Evolutionary conservation across 78 protist genomes (phyloP), one percentile per base, ranked within the genome.

Genomic region (Dictyostelium capitatum): DNA sequence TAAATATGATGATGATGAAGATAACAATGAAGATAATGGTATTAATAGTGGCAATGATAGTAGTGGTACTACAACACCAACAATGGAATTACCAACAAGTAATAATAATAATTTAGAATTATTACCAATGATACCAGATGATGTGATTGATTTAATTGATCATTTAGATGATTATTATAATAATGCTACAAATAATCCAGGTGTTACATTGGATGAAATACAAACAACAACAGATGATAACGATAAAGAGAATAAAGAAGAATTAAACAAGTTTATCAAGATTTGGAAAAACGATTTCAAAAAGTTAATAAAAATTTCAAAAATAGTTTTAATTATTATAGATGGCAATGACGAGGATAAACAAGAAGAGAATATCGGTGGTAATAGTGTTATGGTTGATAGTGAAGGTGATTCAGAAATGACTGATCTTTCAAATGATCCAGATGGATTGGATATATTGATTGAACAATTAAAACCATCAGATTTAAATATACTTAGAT

Each of bases 111-210:
- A 72, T 75, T 14, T 65, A 4, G 73, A 65, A 10, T 14, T 30
- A 30, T 30, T 65, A 65, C 82, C 56, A 50, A 50, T 46, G 37
- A 75, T 62, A 28, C 92, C 92, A 74, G 12, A 28, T 15, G 78
- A 74, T 62, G 47, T 87, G 2, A 37, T 17, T 8, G 92, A 87
- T 87, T 48, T 87, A 50, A 50, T 74, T 50, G 92, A 87, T 87
- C 92, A 87, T 59, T 25, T 64, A 10, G 84, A 87, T 64, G 83
- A 87, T 12, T 87, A 87, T 62, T 64, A 77, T 6, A 3, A 37
- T 74, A 47, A 28, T 62, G 20, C 32, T 74, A 43, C n/a, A 47
- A 14, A 59, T 12, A 20, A 72, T 50, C 6, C 12, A 48, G 56
- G 56, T 8, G 0, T 0, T 59, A 46, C 51, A 12, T 4, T 67